Evolutionary conservation across 2,329 filamentous ascomycete species (phyloP), one percentile per base, ranked within the genome.

Genomic region (Metarhizium anisopliae): DNA sequence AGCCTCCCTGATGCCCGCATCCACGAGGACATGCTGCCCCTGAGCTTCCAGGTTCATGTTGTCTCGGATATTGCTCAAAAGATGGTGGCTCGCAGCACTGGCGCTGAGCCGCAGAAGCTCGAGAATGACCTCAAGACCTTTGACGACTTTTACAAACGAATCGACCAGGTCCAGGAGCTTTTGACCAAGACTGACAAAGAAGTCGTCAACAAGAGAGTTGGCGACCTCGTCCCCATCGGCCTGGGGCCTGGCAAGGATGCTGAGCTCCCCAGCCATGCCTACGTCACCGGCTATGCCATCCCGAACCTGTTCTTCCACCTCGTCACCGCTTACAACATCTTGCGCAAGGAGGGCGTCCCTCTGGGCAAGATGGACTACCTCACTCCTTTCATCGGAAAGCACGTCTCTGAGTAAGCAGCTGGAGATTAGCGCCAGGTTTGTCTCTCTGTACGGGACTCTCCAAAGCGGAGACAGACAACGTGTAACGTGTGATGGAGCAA

Each of bases 261-360:
- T 36, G 42, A 63, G 45, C 54, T 70, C 51, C 56, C 60, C 40
- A 64, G 60, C 51, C 35, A 60, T 50, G 67, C 71, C 2, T 86
- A 81, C 63, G 63, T 80, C 25, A 63, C 68, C 45, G 68, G 69
- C 3, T 82, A 77, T 66, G 74, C 69, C 4, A 55, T 83, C 47
- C 83, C 84, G 25, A 85, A 87, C 63, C 68, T 86, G 61, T 85
- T 76, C 71, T 89, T 88, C 69, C 85, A 88, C 64, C 60, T 81
- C 14, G 75, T 68, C 3, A 83, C 76, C 13, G 74, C 80, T 10
- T 88, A 88, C 70, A 73, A 68, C 25, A 81, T 88, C 55, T 63
- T 87, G 65, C 74, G 85, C 58, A 77, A 75, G 63, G 76, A 82
- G 68, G 85, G 84, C 1, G 80, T 86, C 30, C 70, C 73, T 0